A percentile compares a stretch with the other conserved stretches of the same genome.
phyloP scores from a whole-genome alignment of 495 filamentous ascomycete species.

The Annulohypoxylon nitens region DNA sequence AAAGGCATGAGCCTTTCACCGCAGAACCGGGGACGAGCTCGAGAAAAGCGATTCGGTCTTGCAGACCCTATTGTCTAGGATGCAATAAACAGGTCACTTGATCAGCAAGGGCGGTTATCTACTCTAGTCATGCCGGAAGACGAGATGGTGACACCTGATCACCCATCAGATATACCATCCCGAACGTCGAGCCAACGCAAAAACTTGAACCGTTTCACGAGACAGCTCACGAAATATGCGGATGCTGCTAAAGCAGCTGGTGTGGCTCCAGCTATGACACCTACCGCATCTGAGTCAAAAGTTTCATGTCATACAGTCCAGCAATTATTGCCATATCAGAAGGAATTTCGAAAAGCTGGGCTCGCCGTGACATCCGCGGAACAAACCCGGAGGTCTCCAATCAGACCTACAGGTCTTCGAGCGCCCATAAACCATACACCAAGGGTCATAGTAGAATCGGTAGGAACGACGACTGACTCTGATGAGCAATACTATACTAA shows the following conservation, averaged over 20 bases:
- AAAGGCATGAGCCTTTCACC: conserved; percentile 20
- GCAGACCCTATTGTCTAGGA: conserved; percentile 53
- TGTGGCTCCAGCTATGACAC: conserved; percentile 48
- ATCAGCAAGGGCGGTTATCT: conserved; percentile 55
- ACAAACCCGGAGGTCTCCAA: conserved; percentile 48
- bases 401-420: conserved; percentile 10
- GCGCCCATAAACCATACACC: conserved; percentile 8
- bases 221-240: conserved; percentile 58
- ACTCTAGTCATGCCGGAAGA: conserved; percentile 47
- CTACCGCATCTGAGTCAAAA: conserved; percentile 49
- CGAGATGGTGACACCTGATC: neutral
- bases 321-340: conserved; percentile 59
- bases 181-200: conserved; percentile 56
- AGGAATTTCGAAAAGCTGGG: conserved; percentile 61
- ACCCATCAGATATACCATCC: conserved; percentile 34
- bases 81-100: conserved; percentile 54
- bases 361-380: conserved; percentile 64
- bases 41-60: conserved; percentile 47
- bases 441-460: conserved; percentile 7
- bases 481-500: conserved; percentile 25
- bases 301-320: conserved; percentile 60
- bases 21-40: conserved; percentile 18
- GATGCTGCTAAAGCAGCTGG: conserved; percentile 46
- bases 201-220: conserved; percentile 56
- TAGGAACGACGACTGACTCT: conserved; percentile 15